A percentile compares a stretch with the other conserved stretches of the same genome.
Evolutionary conservation across 257 asterid genomes (phyloP).

Genomic region (Plantago major): DNA sequence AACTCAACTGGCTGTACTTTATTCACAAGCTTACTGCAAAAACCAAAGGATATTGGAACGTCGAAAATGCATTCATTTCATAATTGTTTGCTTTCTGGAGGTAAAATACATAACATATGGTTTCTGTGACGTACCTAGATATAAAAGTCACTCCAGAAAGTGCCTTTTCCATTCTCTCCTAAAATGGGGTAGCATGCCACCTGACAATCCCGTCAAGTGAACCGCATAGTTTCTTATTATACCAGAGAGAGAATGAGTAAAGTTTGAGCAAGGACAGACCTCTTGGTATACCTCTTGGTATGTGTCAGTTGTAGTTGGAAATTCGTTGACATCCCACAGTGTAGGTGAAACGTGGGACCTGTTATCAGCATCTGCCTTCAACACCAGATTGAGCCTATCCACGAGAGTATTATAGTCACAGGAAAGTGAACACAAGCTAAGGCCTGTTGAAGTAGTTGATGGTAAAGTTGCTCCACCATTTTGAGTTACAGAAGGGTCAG

Average conservation of each 20-base stretch:
- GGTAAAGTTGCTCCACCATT: neutral
- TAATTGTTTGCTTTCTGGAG: neutral
- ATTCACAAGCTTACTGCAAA: slow-evolving; percentile 38
- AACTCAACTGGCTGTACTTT: slow-evolving; percentile 30
- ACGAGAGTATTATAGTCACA: slow-evolving; percentile 43
- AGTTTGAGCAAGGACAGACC: slow-evolving; percentile 8
- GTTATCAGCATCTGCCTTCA: slow-evolving; percentile 75
- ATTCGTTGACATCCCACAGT: slow-evolving; percentile 90
- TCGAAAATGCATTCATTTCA: neutral
- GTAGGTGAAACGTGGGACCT: slow-evolving; percentile 48
- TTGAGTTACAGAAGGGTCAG: slow-evolving; percentile 8
- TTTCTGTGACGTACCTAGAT: slow-evolving; percentile 48
- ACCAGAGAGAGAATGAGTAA: neutral
- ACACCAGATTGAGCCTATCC: slow-evolving; percentile 84
- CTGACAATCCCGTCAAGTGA: slow-evolving; percentile 59
- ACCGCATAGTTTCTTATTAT: neutral
- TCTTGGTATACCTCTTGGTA: slow-evolving; percentile 99
- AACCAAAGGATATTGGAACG: neutral
- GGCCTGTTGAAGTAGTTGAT: slow-evolving; percentile 15
- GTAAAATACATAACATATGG: neutral
- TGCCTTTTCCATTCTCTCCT: slow-evolving; percentile 95
- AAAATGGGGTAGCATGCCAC: slow-evolving; percentile 97
- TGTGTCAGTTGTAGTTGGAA: slow-evolving; percentile 88
- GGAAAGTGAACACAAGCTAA: slow-evolving; percentile 46
- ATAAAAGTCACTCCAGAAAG: slow-evolving; percentile 64